Conservation (phyloP, 305 asterid species). For the Fraxinus dipetala region DNA sequence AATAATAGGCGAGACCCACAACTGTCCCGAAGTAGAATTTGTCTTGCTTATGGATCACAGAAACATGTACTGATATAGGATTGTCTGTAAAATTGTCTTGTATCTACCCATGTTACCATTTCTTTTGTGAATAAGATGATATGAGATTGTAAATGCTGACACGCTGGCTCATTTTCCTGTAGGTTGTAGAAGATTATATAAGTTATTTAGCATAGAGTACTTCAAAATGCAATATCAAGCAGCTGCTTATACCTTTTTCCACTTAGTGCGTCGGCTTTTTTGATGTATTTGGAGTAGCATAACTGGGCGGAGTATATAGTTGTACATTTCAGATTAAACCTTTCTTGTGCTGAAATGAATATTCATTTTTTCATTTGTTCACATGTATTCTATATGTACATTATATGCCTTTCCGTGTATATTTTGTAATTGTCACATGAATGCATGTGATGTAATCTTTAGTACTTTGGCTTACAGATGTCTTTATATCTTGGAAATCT, state of each 20-base stretch:
- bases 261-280: background rate
- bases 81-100: background rate
- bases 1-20: background rate
- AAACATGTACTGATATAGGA: background rate
- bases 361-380: background rate
- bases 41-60: background rate
- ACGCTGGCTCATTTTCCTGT: background rate
- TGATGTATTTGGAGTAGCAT: background rate
- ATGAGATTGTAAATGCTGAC: background rate
- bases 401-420: background rate
- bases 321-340: background rate
- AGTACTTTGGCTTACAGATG: constrained; percentile 39
- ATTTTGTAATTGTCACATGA: background rate
- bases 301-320: background rate
- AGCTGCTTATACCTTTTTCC: background rate
- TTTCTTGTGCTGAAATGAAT: background rate
- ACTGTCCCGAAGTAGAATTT: background rate
- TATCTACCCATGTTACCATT: background rate
- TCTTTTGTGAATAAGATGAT: background rate
- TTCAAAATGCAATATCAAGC: background rate
- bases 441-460: background rate
- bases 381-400: background rate
- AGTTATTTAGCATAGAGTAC: background rate
- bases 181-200: background rate
- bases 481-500: constrained; percentile 66